Conservation (phyloP, 164 flowering plant genomes). For the Stephania japonica region DNA sequence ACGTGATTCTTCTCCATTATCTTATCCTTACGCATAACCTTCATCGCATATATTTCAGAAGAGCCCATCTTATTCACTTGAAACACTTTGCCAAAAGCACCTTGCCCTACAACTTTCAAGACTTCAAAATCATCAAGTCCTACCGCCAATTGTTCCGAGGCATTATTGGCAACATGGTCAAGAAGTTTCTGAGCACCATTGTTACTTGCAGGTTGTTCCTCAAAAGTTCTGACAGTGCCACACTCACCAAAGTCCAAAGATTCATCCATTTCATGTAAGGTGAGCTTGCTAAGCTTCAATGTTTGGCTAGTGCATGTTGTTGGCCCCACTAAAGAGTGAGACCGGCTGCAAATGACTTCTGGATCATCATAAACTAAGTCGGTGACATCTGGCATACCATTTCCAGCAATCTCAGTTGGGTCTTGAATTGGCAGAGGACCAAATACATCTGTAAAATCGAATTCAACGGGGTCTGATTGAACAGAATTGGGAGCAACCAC, state of each 20-base stretch:
- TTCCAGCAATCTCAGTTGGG: slow-evolving; percentile 29
- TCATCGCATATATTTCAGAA: slow-evolving; percentile 88
- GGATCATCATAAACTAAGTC: slow-evolving; percentile 55
- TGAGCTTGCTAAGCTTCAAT: slow-evolving; percentile 48
- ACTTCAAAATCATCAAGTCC: slow-evolving; percentile 84
- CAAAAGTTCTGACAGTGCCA: slow-evolving; percentile 18
- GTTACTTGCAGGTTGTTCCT: slow-evolving; percentile 20
- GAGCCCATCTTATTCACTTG: slow-evolving; percentile 80
- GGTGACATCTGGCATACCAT: slow-evolving; percentile 22
- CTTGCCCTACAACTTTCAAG: slow-evolving; percentile 83
- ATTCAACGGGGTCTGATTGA: slow-evolving; percentile 45
- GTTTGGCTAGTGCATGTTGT: slow-evolving; percentile 49
- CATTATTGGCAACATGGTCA: slow-evolving; percentile 12
- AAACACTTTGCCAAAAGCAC: slow-evolving; percentile 88
- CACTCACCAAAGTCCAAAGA: slow-evolving; percentile 36
- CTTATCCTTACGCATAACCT: slow-evolving; percentile 88
- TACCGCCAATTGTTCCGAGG: slow-evolving; percentile 27
- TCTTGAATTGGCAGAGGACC: slow-evolving; percentile 58
- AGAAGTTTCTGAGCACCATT: slow-evolving; percentile 20
- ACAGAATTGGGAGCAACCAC: slow-evolving; percentile 32
- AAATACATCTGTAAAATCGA: slow-evolving; percentile 87
- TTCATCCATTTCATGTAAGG: slow-evolving; percentile 41
- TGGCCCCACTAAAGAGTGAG: slow-evolving; percentile 81
- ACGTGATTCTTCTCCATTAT: slow-evolving; percentile 80
- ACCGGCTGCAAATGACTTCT: slow-evolving; percentile 46